Percentiles rank a stretch among this genome's conserved stretches.
Conservation (phyloP, 768 basidiomycete species). For the Terana coerulea region DNA sequence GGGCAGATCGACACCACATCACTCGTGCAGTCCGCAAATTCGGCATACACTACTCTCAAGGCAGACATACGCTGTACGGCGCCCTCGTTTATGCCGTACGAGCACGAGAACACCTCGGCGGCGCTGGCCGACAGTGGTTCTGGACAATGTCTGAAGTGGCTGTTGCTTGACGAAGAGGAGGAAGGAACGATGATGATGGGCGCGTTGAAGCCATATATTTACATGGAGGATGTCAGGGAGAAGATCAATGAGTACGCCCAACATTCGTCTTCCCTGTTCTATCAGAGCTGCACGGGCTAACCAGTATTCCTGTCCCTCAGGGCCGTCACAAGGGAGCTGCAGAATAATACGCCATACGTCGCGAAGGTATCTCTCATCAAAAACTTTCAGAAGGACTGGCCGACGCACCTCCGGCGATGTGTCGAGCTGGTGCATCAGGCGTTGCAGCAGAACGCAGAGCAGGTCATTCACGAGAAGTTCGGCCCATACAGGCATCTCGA, state of each 20-base stretch:
- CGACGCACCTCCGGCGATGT: slow-evolving; percentile 28
- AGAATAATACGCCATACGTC: slow-evolving; percentile 38
- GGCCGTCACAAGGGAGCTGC: slow-evolving; percentile 40
- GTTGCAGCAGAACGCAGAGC: slow-evolving; percentile 27
- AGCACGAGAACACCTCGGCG: slow-evolving; percentile 14
- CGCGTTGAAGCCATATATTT: slow-evolving; percentile 18
- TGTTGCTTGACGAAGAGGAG: background rate
- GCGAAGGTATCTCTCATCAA: slow-evolving; percentile 38
- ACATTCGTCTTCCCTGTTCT: too few species aligned
- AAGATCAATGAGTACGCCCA: slow-evolving; percentile 32
- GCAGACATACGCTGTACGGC: slow-evolving; percentile 33
- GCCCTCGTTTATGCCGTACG: slow-evolving; percentile 38
- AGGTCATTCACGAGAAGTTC: slow-evolving; percentile 33
- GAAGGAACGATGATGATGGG: background rate
- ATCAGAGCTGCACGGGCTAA: too few species aligned
- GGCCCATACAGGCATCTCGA: slow-evolving; percentile 35
- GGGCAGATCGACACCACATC: slow-evolving; percentile 23
- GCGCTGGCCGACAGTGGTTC: background rate
- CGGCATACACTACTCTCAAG: slow-evolving; percentile 32
- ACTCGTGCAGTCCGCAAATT: slow-evolving; percentile 34
- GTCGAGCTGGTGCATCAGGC: slow-evolving; percentile 30
- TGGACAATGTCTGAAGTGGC: background rate
- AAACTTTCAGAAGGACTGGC: slow-evolving; percentile 36
- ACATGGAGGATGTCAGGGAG: slow-evolving; percentile 32
- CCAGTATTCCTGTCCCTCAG: too few species aligned